Conservation (phyloP, 352 stramenopile species). For the Phytophthora crassamura region DNA sequence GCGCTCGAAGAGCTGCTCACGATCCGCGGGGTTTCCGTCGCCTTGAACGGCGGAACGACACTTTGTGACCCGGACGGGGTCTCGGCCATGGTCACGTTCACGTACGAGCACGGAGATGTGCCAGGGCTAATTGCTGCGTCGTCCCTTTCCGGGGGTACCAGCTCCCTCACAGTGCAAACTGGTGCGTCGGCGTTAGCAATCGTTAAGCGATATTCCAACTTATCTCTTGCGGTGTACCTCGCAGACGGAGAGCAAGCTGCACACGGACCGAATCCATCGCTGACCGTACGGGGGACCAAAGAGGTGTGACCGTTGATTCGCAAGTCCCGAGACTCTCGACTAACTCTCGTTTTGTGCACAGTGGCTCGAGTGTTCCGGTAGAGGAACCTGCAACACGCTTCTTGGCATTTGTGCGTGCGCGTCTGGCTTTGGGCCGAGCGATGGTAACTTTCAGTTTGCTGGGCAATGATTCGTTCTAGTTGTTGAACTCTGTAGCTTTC, state of each 20-base stretch:
- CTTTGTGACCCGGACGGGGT: slow-evolving; percentile 64
- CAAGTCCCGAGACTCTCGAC: not conserved
- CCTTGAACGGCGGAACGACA: slow-evolving; percentile 46
- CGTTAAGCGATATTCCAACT: not conserved
- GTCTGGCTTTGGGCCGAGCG: slow-evolving; percentile 55
- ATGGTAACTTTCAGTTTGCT: slow-evolving; percentile 43
- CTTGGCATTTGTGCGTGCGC: slow-evolving; percentile 59
- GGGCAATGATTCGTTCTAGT: too few species aligned
- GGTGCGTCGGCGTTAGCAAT: slow-evolving; percentile 20
- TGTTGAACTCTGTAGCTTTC: not conserved
- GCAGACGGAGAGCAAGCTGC: slow-evolving; percentile 40
- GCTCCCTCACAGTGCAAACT: slow-evolving; percentile 45
- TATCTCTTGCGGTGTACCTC: not conserved
- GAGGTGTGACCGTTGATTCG: not conserved
- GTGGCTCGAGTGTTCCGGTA: slow-evolving; percentile 71
- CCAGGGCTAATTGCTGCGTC: slow-evolving; percentile 50
- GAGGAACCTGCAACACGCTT: slow-evolving; percentile 59
- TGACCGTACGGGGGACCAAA: slow-evolving; percentile 63
- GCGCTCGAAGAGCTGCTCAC: slow-evolving; percentile 61
- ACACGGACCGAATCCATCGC: slow-evolving; percentile 36
- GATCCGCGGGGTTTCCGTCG: slow-evolving; percentile 57
- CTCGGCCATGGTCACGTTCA: slow-evolving; percentile 72
- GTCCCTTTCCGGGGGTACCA: slow-evolving; percentile 40
- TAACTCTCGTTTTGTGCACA: slow-evolving; percentile 32
- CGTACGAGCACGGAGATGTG: slow-evolving; percentile 69